Evolutionary conservation across 208 protist genomes (phyloP).

Genomic region (Vickermania ingenoplastis): DNA sequence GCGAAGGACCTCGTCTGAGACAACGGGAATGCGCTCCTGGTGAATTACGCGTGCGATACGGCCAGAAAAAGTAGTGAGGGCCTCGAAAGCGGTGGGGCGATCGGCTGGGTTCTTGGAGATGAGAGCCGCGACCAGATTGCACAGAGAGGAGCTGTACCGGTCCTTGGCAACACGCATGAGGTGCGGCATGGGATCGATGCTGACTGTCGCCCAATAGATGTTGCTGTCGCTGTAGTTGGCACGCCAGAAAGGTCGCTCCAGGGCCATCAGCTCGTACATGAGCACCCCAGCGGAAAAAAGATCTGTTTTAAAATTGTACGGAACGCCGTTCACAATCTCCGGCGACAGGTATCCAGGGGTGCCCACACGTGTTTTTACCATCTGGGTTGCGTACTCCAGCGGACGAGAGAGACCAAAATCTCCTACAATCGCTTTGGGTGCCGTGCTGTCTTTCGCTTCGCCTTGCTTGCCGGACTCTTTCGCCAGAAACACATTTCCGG

Average conservation of each 20-base stretch:
- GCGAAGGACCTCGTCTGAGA: no score
- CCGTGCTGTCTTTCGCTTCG: slow-evolving; percentile 7
- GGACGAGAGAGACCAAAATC: slow-evolving; percentile 83
- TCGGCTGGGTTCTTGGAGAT: slow-evolving; percentile 12
- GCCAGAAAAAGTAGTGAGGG: slow-evolving; percentile 9
- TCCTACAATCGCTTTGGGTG: slow-evolving; percentile 47
- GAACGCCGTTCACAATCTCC: slow-evolving; percentile 79
- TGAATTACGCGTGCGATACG: neutral
- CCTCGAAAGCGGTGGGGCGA: slow-evolving; percentile 14
- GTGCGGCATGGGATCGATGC: slow-evolving; percentile 47
- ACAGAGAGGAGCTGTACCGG: slow-evolving; percentile 14
- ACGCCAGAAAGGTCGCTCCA: slow-evolving; percentile 59
- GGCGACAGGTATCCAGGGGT: slow-evolving; percentile 91
- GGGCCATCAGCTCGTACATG: slow-evolving; percentile 80
- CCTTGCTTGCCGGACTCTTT: slow-evolving; percentile 4
- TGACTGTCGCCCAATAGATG: slow-evolving; percentile 35
- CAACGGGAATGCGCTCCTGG: no score
- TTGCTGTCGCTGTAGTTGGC: slow-evolving; percentile 34
- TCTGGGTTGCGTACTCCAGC: slow-evolving; percentile 45
- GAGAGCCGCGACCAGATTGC: slow-evolving; percentile 13
- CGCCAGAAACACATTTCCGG: slow-evolving; percentile 80
- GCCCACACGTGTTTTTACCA: slow-evolving; percentile 73
- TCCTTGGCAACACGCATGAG: slow-evolving; percentile 10
- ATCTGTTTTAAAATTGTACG: slow-evolving; percentile 90
- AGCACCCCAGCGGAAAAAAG: slow-evolving; percentile 87